Percentiles rank a stretch among this genome's conserved stretches.
These are phyloP conservation scores for Casuarina cunninghamiana DNA, from an alignment of 306 rosid genomes.

Conservation along the genomic window DNA sequence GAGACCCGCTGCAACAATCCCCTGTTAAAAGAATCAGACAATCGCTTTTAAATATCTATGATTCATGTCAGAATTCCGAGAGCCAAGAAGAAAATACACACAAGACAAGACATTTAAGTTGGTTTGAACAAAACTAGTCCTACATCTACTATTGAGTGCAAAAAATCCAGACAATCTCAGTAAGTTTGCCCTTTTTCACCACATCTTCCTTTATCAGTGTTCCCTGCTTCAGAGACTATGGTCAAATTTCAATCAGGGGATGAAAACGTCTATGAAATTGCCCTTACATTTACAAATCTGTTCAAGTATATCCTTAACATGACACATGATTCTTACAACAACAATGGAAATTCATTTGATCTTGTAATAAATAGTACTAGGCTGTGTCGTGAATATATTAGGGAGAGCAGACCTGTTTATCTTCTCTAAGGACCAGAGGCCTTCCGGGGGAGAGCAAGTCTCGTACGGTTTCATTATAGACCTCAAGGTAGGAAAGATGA, in stretches of 20 bases:
- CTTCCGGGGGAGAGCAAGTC: conserved; percentile 96
- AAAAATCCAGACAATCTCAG: too few relatives aligned
- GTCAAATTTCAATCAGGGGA: too few relatives aligned
- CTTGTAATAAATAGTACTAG: neutral
- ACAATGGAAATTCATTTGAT: neutral
- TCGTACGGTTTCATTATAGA: conserved; percentile 88
- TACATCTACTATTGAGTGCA: too few relatives aligned
- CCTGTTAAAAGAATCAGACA: conserved; percentile 46
- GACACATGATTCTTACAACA: neutral
- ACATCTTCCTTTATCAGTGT: too few relatives aligned
- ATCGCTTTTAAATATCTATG: conserved; percentile 15
- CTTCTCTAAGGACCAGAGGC: conserved; percentile 93
- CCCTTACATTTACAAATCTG: too few relatives aligned
- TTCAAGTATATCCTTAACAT: neutral
- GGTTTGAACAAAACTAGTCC: too few relatives aligned
- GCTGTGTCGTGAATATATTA: too few relatives aligned
- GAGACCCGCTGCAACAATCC: conserved; percentile 91
- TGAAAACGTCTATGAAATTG: too few relatives aligned
- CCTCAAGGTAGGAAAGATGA: conserved; percentile 92
- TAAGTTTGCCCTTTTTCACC: too few relatives aligned
- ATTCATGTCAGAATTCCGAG: neutral
- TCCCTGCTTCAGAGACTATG: too few relatives aligned
- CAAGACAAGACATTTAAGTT: too few relatives aligned
- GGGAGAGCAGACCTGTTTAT: conserved; percentile 68
- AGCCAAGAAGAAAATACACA: too few relatives aligned